phyloP scores from a whole-genome alignment of 176 grass and related monocot genomes.

The Typha latifolia region DNA sequence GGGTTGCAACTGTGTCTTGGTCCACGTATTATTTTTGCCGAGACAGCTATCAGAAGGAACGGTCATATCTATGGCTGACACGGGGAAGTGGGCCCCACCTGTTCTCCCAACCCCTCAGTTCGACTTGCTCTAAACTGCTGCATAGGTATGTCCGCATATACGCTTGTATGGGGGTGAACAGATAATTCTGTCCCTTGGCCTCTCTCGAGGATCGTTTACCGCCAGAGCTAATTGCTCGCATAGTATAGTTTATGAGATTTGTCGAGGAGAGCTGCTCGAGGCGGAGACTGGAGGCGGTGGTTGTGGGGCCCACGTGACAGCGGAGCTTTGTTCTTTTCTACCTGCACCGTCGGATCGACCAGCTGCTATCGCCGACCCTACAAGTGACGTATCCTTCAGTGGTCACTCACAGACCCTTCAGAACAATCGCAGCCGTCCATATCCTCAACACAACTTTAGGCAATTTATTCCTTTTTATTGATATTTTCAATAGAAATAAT shows the following conservation, averaged over 20 bases:
- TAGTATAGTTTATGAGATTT: too few relatives aligned
- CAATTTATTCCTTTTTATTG: too few relatives aligned
- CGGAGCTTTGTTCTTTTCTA: neutral
- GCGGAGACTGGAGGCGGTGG: too few relatives aligned
- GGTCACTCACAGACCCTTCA: neutral
- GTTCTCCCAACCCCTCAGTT: neutral
- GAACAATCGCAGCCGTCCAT: neutral
- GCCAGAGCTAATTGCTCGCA: too few relatives aligned
- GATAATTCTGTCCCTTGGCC: too few relatives aligned
- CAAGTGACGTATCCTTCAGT: neutral
- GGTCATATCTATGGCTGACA: neutral
- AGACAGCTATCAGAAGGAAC: neutral
- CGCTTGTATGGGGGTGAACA: too few relatives aligned
- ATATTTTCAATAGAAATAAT: too few relatives aligned
- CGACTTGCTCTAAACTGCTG: too few relatives aligned
- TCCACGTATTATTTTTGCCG: neutral
- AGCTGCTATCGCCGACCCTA: neutral
- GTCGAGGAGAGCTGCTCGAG: too few relatives aligned
- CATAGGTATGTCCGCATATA: too few relatives aligned
- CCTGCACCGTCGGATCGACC: neutral
- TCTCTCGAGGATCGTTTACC: too few relatives aligned
- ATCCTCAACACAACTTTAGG: neutral
- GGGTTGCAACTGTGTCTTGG: neutral
- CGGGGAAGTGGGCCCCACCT: neutral
- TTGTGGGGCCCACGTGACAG: neutral